Conservation (phyloP, 2,329 filamentous ascomycete genomes). For the Neonectria ditissima region DNA sequence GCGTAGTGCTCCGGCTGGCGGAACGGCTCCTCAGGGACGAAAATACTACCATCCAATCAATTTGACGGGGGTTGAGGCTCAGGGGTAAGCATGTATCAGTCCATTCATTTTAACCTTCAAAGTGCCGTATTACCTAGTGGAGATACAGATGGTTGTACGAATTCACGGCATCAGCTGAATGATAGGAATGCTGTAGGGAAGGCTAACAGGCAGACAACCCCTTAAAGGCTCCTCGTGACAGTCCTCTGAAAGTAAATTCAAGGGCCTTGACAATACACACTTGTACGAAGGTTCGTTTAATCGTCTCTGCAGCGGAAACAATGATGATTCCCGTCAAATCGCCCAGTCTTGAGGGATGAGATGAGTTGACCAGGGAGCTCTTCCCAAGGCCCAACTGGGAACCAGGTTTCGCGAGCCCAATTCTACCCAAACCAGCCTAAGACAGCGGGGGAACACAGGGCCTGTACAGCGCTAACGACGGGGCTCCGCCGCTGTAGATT, state of each 20-base stretch:
- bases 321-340: not conserved
- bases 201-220: not conserved
- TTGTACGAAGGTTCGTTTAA: not conserved
- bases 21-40: not conserved
- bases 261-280: not conserved
- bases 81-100: constrained; percentile 15
- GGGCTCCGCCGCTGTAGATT: constrained; percentile 13
- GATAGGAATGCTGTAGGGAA: not conserved
- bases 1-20: constrained; percentile 10
- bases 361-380: constrained; percentile 17
- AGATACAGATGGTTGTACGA: not conserved
- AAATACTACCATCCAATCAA: constrained; percentile 22
- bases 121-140: not conserved
- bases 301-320: not conserved
- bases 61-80: constrained; percentile 6
- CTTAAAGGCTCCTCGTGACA: not conserved
- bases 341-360: constrained; percentile 6
- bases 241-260: not conserved
- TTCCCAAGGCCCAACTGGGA: constrained; percentile 14
- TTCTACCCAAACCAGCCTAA: not conserved
- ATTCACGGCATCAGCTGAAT: not conserved
- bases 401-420: constrained; percentile 15
- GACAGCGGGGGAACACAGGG: constrained; percentile 9
- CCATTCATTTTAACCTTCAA: constrained; percentile 7
- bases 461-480: constrained; percentile 9